Evolutionary conservation across 345 rosid species (phyloP).

Genomic region (Eucalyptus viminalis): DNA sequence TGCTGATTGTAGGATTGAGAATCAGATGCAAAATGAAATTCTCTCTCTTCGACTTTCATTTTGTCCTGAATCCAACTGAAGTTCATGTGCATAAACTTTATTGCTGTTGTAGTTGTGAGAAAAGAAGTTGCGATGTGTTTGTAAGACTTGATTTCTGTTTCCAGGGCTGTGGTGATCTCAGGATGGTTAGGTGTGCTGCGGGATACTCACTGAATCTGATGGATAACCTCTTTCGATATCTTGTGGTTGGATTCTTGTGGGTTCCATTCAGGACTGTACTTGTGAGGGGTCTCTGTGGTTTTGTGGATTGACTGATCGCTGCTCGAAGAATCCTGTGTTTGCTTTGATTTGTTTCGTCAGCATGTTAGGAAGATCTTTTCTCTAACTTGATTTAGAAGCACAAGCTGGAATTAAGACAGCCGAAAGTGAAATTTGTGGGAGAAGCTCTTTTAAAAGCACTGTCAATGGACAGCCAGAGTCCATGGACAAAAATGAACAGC

Average conservation of each 20-base stretch:
- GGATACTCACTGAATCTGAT: neutral
- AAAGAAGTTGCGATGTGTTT: neutral
- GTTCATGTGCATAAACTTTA: neutral
- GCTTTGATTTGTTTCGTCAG: neutral
- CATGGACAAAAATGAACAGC: slow-evolving; percentile 10
- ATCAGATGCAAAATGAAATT: neutral
- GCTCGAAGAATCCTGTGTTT: neutral
- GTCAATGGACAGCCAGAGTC: slow-evolving; percentile 25
- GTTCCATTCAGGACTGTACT: slow-evolving; percentile 4
- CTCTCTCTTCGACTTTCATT: neutral
- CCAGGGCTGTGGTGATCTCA: neutral
- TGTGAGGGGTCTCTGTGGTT: slow-evolving; percentile 5
- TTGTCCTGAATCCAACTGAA: neutral
- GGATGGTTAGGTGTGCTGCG: neutral
- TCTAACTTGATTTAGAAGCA: neutral
- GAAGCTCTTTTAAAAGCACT: neutral
- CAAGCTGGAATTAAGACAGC: neutral
- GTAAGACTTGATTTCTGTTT: neutral
- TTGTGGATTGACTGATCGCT: neutral
- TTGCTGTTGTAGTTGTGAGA: neutral
- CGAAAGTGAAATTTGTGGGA: neutral
- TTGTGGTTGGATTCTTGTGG: slow-evolving; percentile 2
- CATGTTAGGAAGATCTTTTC: neutral
- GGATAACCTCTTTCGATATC: slow-evolving; percentile 1
- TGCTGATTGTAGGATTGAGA: neutral